Conservation (phyloP, 1,284 basidiomycete species). For the Flammula alnicola region DNA sequence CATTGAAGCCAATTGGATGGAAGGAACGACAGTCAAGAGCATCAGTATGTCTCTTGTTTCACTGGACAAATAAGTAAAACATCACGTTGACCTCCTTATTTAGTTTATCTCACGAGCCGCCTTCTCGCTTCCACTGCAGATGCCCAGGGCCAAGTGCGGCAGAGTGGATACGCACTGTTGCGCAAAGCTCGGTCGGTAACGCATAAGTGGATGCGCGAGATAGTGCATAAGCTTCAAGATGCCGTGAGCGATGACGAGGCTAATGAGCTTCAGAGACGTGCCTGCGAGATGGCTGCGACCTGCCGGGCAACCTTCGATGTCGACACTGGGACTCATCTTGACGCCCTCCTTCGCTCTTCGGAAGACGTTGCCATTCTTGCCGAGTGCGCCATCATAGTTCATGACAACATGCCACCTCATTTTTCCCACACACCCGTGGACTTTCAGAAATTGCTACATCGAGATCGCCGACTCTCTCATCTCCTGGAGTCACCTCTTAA, state of each 20-base stretch:
- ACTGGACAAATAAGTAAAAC: neutral
- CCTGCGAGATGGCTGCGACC: conserved; percentile 40
- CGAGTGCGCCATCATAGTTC: conserved; percentile 38
- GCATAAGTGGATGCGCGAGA: conserved; percentile 40
- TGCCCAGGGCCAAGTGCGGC: conserved; percentile 4
- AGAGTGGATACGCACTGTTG: conserved; percentile 26
- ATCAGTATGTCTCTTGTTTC: conserved; percentile 26
- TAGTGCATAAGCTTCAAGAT: conserved; percentile 29
- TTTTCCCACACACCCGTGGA: conserved; percentile 12
- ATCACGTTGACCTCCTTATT: neutral
- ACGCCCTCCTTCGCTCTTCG: conserved; percentile 24
- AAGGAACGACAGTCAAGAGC: conserved; percentile 40
- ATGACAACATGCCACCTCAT: conserved; percentile 30
- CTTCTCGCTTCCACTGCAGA: conserved; percentile 38
- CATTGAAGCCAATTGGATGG: conserved; percentile 48
- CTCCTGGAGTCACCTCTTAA: conserved; percentile 28
- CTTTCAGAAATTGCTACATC: conserved; percentile 25
- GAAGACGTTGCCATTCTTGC: conserved; percentile 36
- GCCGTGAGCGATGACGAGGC: conserved; percentile 23
- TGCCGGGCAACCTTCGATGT: conserved; percentile 49
- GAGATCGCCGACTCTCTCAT: conserved; percentile 34
- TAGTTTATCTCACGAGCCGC: conserved; percentile 36
- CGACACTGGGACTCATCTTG: conserved; percentile 22
- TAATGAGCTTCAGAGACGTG: conserved; percentile 27
- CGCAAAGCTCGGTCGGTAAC: conserved; percentile 34